A percentile compares a stretch with the other conserved stretches of the same genome.
Evolutionary conservation across 176 grass and related monocot genomes (phyloP).

Genomic region (Avena sativa): DNA sequence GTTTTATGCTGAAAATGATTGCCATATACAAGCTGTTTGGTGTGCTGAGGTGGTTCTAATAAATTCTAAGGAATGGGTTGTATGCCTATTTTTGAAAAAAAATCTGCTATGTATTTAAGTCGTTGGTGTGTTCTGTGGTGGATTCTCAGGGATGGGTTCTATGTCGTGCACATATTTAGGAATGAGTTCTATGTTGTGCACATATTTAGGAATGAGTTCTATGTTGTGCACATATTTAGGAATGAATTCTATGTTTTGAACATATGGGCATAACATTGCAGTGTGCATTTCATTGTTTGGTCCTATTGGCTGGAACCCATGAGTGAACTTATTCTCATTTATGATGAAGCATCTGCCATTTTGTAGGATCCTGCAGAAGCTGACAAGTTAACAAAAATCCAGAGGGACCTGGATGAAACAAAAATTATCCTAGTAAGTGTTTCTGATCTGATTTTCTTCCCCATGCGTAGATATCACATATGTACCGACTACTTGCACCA

Average conservation of each 20-base stretch:
- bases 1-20: conserved; percentile 25
- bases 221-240: not conserved
- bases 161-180: not conserved
- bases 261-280: not conserved
- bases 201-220: not conserved
- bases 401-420: conserved; percentile 97
- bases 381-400: conserved; percentile 97
- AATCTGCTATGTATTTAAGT: not conserved
- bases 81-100: not conserved
- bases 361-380: conserved; percentile 90
- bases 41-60: not conserved
- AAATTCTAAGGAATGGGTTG: not conserved
- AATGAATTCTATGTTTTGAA: conserved; percentile 10
- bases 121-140: not conserved
- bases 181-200: not conserved
- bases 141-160: not conserved
- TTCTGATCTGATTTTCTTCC: not conserved
- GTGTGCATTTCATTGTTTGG: not conserved
- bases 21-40: conserved; percentile 2
- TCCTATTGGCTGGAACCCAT: not conserved
- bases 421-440: conserved; percentile 96
- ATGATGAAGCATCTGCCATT: conserved; percentile 29
- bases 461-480: not conserved
- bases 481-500: not conserved
- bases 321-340: not conserved